phyloP scores from a whole-genome alignment of 176 grass and related monocot species.

The Cenchrus americanus region DNA sequence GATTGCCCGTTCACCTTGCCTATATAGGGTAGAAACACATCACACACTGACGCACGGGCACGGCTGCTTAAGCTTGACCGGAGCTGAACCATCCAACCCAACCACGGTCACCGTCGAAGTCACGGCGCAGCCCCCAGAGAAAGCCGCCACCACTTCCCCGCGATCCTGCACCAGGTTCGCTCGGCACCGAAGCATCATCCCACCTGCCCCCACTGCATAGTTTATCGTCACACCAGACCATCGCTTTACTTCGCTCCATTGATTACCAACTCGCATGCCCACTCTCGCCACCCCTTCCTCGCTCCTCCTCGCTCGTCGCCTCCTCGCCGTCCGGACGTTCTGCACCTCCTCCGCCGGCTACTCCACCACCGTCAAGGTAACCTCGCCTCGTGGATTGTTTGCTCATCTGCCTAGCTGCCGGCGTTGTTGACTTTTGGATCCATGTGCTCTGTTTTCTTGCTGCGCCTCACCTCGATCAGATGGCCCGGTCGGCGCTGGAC shows the following conservation, averaged over 20 bases:
- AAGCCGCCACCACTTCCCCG: no score
- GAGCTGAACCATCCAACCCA: no score
- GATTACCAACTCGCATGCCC: background rate
- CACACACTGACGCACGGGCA: no score
- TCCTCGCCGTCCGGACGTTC: conserved; percentile 25
- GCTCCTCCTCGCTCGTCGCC: background rate
- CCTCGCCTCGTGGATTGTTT: background rate
- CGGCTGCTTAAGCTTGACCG: no score
- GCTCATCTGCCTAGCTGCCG: background rate
- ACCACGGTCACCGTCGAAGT: no score
- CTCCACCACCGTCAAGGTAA: conserved; percentile 13
- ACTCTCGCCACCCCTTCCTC: background rate
- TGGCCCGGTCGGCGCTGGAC: conserved; percentile 76
- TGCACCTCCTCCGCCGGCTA: background rate
- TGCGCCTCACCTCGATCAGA: conserved; percentile 43
- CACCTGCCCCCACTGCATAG: no score
- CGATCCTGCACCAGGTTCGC: no score
- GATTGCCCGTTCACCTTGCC: no score
- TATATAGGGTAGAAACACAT: no score
- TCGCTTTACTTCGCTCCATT: background rate
- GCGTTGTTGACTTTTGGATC: background rate
- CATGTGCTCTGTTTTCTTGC: conserved; percentile 22
- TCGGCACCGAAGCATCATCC: no score
- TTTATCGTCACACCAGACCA: no score
- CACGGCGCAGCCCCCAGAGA: no score